A percentile compares a stretch with the other conserved stretches of the same genome.
phyloP scores from a whole-genome alignment of 2,329 filamentous ascomycete species.

The Neonectria sp. region DNA sequence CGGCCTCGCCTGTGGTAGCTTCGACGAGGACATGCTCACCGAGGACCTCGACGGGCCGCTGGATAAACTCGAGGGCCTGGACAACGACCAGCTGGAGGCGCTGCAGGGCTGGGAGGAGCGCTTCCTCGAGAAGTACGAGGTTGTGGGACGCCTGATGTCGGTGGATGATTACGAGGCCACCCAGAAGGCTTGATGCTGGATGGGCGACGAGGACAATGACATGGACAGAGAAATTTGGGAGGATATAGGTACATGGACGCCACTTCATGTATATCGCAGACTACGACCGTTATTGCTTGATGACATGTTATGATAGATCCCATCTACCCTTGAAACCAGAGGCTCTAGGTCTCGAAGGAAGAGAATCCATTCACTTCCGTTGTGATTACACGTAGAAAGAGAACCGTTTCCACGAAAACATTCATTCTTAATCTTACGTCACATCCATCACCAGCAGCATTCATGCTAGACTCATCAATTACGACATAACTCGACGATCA shows the following conservation, averaged over 20 bases:
- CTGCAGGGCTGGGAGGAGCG: constrained; percentile 93
- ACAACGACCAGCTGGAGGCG: constrained; percentile 83
- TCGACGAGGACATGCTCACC: constrained; percentile 96
- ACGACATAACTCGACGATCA: not conserved
- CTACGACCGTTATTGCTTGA: not conserved
- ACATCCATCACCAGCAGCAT: not conserved
- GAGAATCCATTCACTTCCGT: not conserved
- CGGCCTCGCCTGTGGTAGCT: constrained; percentile 91
- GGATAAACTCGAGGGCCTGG: constrained; percentile 81
- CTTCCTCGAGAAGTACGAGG: constrained; percentile 93
- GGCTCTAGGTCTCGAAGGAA: not conserved
- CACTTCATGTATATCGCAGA: not conserved
- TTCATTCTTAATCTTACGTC: not conserved
- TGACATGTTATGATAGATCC: not conserved
- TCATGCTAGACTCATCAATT: not conserved
- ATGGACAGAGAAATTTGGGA: not conserved
- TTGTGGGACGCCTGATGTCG: constrained; percentile 89
- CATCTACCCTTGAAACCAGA: not conserved
- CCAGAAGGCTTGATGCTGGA: constrained; percentile 33
- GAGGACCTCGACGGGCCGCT: constrained; percentile 88
- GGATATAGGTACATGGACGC: not conserved
- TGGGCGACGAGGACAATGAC: not conserved
- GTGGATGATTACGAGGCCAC: constrained; percentile 55
- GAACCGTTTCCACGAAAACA: not conserved
- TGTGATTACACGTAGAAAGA: not conserved